Percentiles rank a stretch among this genome's conserved stretches.
Evolutionary conservation across 495 filamentous ascomycete genomes (phyloP).

Genomic region (Tuber umbilicatum): DNA sequence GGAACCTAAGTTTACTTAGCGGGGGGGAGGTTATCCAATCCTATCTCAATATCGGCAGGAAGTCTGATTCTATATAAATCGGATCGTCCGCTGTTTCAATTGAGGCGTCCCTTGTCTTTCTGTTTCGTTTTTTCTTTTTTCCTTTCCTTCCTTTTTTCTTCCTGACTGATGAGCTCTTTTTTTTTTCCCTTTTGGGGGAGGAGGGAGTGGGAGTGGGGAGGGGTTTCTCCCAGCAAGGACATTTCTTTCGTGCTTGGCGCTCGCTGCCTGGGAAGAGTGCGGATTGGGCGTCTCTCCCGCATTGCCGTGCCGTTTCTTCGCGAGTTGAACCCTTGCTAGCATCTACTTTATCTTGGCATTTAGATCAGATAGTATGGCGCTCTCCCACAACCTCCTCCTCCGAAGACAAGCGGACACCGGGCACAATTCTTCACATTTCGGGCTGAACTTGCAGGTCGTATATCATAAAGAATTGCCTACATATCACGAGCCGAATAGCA

Average conservation of each 20-base stretch:
- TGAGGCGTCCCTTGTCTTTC: not conserved
- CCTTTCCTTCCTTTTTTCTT: not conserved
- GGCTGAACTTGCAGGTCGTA: not conserved
- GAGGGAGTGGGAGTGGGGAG: not conserved
- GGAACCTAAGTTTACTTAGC: not conserved
- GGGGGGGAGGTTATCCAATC: not conserved
- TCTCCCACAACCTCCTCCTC: constrained; percentile 9
- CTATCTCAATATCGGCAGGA: not conserved
- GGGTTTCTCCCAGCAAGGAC: not conserved
- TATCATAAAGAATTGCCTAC: not conserved
- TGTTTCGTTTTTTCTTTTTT: not conserved
- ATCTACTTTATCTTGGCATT: constrained; percentile 12
- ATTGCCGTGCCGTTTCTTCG: constrained; percentile 14
- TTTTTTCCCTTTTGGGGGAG: not conserved
- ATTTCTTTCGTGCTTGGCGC: not conserved
- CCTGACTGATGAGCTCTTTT: not conserved
- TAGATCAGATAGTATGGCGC: constrained; percentile 17
- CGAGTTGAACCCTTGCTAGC: constrained; percentile 26
- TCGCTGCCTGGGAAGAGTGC: constrained; percentile 4
- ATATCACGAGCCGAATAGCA: not conserved
- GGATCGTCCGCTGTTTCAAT: not conserved
- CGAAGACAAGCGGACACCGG: not conserved
- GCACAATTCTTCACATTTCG: not conserved
- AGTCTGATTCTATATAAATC: constrained; percentile 2
- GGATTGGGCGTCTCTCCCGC: constrained; percentile 9